Evolutionary conservation across 257 asterid genomes (phyloP).

Genomic region (Jacaranda copaia): DNA sequence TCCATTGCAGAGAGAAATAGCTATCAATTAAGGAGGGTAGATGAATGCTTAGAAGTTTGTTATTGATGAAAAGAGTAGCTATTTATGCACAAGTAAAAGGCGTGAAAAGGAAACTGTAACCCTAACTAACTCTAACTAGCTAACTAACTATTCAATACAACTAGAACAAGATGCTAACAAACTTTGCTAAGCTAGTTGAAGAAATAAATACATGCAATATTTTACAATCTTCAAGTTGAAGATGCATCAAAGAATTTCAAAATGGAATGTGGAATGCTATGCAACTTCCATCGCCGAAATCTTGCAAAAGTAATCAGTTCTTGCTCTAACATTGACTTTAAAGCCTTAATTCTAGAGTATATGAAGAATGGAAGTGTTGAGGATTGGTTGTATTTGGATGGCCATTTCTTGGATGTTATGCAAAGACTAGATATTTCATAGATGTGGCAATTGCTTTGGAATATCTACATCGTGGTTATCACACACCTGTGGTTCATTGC

Average conservation of each 20-base stretch:
- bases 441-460: conserved; percentile 41
- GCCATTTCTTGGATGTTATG: conserved; percentile 16
- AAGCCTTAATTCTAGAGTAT: conserved; percentile 36
- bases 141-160: too few relatives aligned
- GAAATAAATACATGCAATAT: too few relatives aligned
- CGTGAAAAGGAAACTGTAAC: too few relatives aligned
- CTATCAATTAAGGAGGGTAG: too few relatives aligned
- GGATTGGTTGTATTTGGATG: conserved; percentile 32
- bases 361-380: conserved; percentile 39
- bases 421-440: conserved; percentile 37
- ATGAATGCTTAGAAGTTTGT: too few relatives aligned
- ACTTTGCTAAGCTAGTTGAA: too few relatives aligned
- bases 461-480: conserved; percentile 36
- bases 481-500: conserved; percentile 35
- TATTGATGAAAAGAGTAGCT: too few relatives aligned
- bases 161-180: too few relatives aligned
- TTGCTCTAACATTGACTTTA: conserved; percentile 41
- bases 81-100: too few relatives aligned
- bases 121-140: too few relatives aligned
- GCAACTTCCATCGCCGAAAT: conserved; percentile 38
- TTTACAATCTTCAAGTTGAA: conserved; percentile 27
- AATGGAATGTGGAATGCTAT: conserved; percentile 32
- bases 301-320: conserved; percentile 35
- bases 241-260: conserved; percentile 35
- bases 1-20: too few relatives aligned